phyloP scores from a whole-genome alignment of 805 yeast species.

The Candida morakotiae region DNA sequence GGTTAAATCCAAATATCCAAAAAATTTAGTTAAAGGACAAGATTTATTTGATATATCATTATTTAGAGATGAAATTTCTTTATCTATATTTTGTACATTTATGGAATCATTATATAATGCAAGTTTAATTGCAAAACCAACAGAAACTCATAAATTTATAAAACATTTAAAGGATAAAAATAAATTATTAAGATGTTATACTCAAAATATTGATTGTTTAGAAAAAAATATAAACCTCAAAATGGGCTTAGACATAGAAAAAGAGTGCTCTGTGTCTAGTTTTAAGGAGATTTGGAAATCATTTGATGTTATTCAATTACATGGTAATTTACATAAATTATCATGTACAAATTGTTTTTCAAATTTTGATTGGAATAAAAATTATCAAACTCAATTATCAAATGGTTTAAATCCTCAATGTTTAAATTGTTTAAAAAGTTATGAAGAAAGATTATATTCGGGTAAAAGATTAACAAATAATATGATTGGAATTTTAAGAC shows the following conservation, averaged over 20 bases:
- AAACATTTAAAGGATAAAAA: conserved; percentile 53
- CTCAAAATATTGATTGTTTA: conserved; percentile 91
- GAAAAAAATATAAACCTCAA: conserved; percentile 64
- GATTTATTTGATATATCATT: conserved; percentile 87
- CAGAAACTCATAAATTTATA: conserved; percentile 79
- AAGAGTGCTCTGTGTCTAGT: conserved; percentile 7
- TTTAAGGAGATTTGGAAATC: conserved; percentile 51
- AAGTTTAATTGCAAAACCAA: conserved; percentile 67
- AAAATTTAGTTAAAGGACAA: conserved; percentile 70
- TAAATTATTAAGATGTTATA: conserved; percentile 79
- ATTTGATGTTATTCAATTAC: conserved; percentile 80
- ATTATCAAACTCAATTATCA: conserved; percentile 42
- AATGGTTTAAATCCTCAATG: conserved; percentile 77
- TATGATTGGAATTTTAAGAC: conserved; percentile 69
- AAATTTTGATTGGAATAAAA: conserved; percentile 58
- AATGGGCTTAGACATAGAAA: conserved; percentile 41
- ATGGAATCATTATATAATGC: conserved; percentile 75
- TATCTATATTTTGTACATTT: conserved; percentile 77
- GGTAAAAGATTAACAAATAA: conserved; percentile 75
- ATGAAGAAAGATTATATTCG: conserved; percentile 48
- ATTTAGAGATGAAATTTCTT: conserved; percentile 63
- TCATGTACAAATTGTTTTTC: conserved; percentile 71
- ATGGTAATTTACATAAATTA: conserved; percentile 78
- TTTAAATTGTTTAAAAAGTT: conserved; percentile 56
- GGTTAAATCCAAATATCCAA: conserved; percentile 61